A percentile compares a stretch with the other conserved stretches of the same genome.
These are phyloP conservation scores for Talaromyces sp. DNA, from an alignment of 2,329 filamentous ascomycete species.

Conservation along the genomic window DNA sequence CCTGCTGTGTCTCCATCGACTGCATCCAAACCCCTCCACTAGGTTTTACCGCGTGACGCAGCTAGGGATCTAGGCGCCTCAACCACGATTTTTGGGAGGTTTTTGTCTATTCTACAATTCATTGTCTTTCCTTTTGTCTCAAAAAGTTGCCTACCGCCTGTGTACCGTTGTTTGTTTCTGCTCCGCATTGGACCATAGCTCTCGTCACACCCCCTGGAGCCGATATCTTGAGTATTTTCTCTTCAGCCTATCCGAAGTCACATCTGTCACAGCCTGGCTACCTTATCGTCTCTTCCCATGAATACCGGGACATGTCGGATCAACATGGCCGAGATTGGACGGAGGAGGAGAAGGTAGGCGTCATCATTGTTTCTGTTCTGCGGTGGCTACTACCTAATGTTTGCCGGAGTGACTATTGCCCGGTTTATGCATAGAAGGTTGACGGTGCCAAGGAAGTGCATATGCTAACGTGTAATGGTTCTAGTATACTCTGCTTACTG, in stretches of 20 bases:
- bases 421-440: neutral
- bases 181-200: constrained; percentile 9
- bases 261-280: neutral
- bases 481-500: constrained; percentile 41
- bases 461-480: constrained; percentile 9
- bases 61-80: constrained; percentile 25
- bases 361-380: neutral
- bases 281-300: constrained; percentile 29
- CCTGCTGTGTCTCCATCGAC: constrained; percentile 14
- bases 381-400: neutral
- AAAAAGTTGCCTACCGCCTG: constrained; percentile 18
- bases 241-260: neutral
- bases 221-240: neutral
- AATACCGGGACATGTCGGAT: constrained; percentile 43
- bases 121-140: constrained; percentile 17
- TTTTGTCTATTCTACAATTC: constrained; percentile 27
- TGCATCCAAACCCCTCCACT: constrained; percentile 7
- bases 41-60: constrained; percentile 24
- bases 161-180: constrained; percentile 15
- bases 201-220: neutral
- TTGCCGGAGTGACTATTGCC: neutral
- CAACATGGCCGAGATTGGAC: constrained; percentile 43
- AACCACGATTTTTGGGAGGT: constrained; percentile 31
- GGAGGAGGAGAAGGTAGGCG: constrained; percentile 46
- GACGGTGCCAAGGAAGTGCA: neutral